Percentiles rank a stretch among this genome's conserved stretches.
These are phyloP conservation scores for Aspergillus versicolor DNA, from an alignment of 2,329 filamentous ascomycete genomes.

Conservation along the genomic window DNA sequence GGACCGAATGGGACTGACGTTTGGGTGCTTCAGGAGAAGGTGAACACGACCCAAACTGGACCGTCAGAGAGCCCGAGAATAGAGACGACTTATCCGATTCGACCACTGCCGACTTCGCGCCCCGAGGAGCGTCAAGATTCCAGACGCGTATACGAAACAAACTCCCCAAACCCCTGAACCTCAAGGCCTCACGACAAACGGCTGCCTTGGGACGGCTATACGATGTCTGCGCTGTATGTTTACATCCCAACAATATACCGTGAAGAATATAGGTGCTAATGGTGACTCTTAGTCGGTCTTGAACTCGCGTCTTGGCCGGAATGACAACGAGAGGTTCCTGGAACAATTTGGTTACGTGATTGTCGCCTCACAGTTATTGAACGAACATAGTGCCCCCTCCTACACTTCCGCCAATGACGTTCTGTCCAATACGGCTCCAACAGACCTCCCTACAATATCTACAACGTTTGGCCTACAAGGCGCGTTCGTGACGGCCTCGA, in stretches of 20 bases:
- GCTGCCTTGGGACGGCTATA: constrained; percentile 42
- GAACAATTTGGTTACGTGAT: constrained; percentile 93
- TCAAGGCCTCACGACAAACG: constrained; percentile 30
- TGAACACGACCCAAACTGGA: constrained; percentile 43
- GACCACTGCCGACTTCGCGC: constrained; percentile 47
- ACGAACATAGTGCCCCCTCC: constrained; percentile 53
- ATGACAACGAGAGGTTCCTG: constrained; percentile 80
- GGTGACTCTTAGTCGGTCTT: constrained; percentile 27
- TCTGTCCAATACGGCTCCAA: constrained; percentile 28
- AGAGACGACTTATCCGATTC: constrained; percentile 30
- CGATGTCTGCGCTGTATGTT: constrained; percentile 48
- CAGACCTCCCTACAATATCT: constrained; percentile 34
- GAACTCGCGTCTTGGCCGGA: constrained; percentile 59
- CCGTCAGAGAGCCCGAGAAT: constrained; percentile 30
- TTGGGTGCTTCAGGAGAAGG: constrained; percentile 43
- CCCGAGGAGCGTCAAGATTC: constrained; percentile 50
- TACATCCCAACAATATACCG: not conserved
- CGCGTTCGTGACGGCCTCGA: constrained; percentile 63
- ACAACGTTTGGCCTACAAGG: constrained; percentile 61
- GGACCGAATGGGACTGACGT: constrained; percentile 4
- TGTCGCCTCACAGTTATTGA: constrained; percentile 85
- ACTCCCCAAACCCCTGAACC: constrained; percentile 49
- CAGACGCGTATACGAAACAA: constrained; percentile 50
- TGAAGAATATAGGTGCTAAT: not conserved
- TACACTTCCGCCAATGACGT: constrained; percentile 40